These are phyloP conservation scores for Medicago arabica DNA, from an alignment of 306 rosid species.

Conservation along the genomic window DNA sequence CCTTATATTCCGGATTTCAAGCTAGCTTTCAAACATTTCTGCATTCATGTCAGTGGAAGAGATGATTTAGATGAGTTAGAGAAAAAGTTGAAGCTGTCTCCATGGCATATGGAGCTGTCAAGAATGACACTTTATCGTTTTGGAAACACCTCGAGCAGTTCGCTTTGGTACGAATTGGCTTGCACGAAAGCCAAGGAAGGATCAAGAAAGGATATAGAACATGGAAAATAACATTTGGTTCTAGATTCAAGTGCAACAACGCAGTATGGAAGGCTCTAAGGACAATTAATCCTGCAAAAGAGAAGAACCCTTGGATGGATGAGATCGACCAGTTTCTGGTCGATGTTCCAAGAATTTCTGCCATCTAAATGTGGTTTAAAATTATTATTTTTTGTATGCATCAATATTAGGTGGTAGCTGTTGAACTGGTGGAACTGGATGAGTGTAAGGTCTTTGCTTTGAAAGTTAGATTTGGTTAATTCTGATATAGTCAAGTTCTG, in stretches of 20 bases:
- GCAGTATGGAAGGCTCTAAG: conserved; percentile 88
- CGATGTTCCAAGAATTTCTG: conserved; percentile 69
- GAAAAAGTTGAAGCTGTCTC: conserved; percentile 77
- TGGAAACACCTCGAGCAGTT: conserved; percentile 91
- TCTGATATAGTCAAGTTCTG: conserved; percentile 11
- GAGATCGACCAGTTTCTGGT: conserved; percentile 74
- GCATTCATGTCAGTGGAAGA: conserved; percentile 86
- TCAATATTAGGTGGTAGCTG: conserved; percentile 24
- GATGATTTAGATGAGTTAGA: conserved; percentile 84
- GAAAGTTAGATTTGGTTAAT: conserved; percentile 16
- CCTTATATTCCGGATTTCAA: conserved; percentile 87
- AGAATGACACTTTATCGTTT: conserved; percentile 85
- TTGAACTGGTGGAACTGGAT: conserved; percentile 10
- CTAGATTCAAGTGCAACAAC: conserved; percentile 90
- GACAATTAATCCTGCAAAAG: conserved; percentile 71
- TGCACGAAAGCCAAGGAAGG: conserved; percentile 80
- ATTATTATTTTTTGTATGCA: not conserved
- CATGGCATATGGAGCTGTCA: conserved; percentile 94
- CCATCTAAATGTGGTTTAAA: conserved; percentile 41
- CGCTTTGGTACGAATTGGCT: conserved; percentile 84
- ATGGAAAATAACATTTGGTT: conserved; percentile 91
- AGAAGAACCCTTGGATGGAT: conserved; percentile 79
- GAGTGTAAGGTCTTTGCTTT: conserved; percentile 4
- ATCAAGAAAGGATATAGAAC: conserved; percentile 80
- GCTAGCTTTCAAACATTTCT: conserved; percentile 86